A percentile compares a stretch with the other conserved stretches of the same genome.
Conservation (phyloP, 176 grass and related monocot genomes). For the Phragmites australis region DNA sequence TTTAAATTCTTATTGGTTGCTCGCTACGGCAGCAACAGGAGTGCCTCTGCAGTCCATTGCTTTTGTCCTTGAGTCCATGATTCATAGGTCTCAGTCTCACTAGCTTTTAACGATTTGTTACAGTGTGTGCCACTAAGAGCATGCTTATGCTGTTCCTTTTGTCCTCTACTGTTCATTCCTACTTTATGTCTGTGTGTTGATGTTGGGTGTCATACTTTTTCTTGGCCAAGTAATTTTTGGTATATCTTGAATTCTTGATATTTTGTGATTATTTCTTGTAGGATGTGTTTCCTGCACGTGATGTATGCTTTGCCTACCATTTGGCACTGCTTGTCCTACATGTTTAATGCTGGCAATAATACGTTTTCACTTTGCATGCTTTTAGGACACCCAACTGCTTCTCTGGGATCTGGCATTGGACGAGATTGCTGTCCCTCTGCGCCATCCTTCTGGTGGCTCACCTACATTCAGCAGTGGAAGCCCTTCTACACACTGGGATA, state of each 20-base stretch:
- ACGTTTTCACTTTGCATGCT: slow-evolving; percentile 7
- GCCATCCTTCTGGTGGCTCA: slow-evolving; percentile 62
- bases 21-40: not conserved
- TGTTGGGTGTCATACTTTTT: not conserved
- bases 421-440: slow-evolving; percentile 76
- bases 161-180: not conserved
- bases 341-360: slow-evolving; percentile 14
- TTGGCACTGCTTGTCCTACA: not conserved
- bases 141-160: not conserved
- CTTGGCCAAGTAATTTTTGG: slow-evolving; percentile 10
- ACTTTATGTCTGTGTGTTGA: not conserved
- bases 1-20: not conserved
- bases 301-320: slow-evolving; percentile 22
- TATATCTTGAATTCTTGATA: slow-evolving; percentile 8
- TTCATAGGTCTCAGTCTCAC: not conserved
- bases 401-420: slow-evolving; percentile 90
- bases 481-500: slow-evolving; percentile 81
- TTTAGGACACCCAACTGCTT: slow-evolving; percentile 83
- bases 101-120: slow-evolving; percentile 11
- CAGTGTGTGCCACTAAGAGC: not conserved
- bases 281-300: not conserved
- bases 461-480: slow-evolving; percentile 76
- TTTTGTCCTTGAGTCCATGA: not conserved
- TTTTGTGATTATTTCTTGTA: slow-evolving; percentile 19
- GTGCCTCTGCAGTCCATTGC: no score